A percentile compares a stretch with the other conserved stretches of the same genome.
Conservation (phyloP, 1,284 basidiomycete species). For the Trametes sp. region DNA sequence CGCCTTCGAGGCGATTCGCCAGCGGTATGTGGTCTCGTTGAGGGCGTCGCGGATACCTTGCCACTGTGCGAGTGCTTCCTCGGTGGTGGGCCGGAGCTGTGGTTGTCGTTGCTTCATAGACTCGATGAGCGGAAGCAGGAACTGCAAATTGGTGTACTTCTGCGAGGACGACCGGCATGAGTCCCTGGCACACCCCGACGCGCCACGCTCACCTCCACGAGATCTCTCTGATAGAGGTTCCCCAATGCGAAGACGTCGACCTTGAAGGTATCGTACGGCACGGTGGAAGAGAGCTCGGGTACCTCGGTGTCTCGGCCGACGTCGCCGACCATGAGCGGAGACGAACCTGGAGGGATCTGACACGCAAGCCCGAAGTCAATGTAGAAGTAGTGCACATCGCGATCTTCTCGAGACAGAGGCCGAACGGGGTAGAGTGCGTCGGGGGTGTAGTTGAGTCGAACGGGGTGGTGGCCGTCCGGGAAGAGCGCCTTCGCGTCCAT, state of each 20-base stretch:
- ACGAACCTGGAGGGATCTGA: constrained; percentile 12
- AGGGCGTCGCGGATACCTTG: not conserved
- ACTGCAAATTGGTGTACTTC: constrained; percentile 33
- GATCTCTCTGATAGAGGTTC: constrained; percentile 33
- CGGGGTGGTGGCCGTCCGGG: constrained; percentile 38
- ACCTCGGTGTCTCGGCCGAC: constrained; percentile 31
- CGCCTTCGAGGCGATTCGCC: constrained; percentile 16
- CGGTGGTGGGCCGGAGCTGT: constrained; percentile 26
- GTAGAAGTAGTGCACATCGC: constrained; percentile 37
- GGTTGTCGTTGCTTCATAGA: constrained; percentile 33
- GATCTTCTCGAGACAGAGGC: constrained; percentile 17
- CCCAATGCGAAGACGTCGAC: constrained; percentile 41
- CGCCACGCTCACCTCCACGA: constrained; percentile 29
- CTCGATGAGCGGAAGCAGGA: constrained; percentile 32
- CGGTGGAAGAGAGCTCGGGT: constrained; percentile 37
- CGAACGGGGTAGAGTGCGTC: constrained; percentile 19
- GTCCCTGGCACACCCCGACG: too few species aligned
- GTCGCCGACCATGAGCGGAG: constrained; percentile 20
- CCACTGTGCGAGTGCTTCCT: not conserved
- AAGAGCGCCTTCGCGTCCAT: constrained; percentile 39
- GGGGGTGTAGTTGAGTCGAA: constrained; percentile 7
- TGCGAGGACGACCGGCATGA: too few species aligned
- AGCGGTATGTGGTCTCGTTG: not conserved
- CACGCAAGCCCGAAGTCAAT: constrained; percentile 41
- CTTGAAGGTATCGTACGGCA: constrained; percentile 41